A percentile compares a stretch with the other conserved stretches of the same genome.
These are phyloP conservation scores for Hypoxylon fragiforme DNA, from an alignment of 495 filamentous ascomycete genomes.

Conservation along the genomic window DNA sequence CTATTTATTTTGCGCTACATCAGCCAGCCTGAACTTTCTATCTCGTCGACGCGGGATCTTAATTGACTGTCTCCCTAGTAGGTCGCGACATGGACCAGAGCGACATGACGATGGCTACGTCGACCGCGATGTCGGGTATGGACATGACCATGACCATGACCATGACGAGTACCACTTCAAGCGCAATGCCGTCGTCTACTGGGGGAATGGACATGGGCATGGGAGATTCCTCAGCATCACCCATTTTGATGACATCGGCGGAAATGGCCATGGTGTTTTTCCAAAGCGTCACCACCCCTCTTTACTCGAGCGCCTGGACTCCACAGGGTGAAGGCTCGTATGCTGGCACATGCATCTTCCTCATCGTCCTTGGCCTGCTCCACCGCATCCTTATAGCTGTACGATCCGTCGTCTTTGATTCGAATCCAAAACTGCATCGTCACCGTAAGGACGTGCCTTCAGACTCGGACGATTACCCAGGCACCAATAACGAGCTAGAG, in stretches of 20 bases:
- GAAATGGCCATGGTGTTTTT: conserved; percentile 55
- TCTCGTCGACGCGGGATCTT: not conserved
- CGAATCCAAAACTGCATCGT: conserved; percentile 9
- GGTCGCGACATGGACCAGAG: conserved; percentile 14
- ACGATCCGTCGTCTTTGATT: conserved; percentile 17
- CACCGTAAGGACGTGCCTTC: conserved; percentile 8
- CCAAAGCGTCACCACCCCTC: conserved; percentile 59
- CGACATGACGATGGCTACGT: conserved; percentile 19
- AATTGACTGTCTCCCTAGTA: too few relatives aligned
- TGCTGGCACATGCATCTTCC: conserved; percentile 76
- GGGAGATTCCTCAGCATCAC: conserved; percentile 4
- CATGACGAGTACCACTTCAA: conserved; percentile 25
- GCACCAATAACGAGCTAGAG: conserved; percentile 19
- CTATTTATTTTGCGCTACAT: too few relatives aligned
- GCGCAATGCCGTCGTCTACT: conserved; percentile 21
- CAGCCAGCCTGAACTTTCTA: too few relatives aligned
- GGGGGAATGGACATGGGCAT: conserved; percentile 25
- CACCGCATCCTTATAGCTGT: conserved; percentile 66
- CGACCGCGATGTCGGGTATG: conserved; percentile 13
- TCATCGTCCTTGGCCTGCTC: conserved; percentile 67
- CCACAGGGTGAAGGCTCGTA: conserved; percentile 66
- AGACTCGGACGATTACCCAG: conserved; percentile 26
- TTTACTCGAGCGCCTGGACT: conserved; percentile 68
- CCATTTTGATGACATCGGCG: conserved; percentile 30
- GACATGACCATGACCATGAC: conserved; percentile 27